These are phyloP conservation scores for Neurospora sp. DNA, from an alignment of 495 filamentous ascomycete genomes.

Conservation along the genomic window DNA sequence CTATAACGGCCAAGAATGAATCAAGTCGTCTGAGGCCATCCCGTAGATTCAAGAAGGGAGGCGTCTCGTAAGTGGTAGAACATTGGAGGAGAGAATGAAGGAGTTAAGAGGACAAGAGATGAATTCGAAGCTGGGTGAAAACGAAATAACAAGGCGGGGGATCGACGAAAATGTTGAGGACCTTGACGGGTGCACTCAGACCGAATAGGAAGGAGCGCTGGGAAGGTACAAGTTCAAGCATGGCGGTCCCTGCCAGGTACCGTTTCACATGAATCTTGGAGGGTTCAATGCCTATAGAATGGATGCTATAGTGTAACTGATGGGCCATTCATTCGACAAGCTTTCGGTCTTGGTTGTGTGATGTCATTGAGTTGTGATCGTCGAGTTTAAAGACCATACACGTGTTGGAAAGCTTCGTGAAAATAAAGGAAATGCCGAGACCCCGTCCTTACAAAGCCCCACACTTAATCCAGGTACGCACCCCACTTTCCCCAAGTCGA, in stretches of 20 bases:
- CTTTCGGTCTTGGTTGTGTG: too few species aligned
- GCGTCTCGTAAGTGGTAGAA: background rate
- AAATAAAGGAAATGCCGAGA: background rate
- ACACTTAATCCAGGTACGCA: background rate
- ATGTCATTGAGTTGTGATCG: background rate
- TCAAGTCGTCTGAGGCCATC: background rate
- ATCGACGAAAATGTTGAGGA: background rate
- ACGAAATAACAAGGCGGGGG: background rate
- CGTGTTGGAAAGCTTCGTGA: background rate
- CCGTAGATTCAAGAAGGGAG: background rate
- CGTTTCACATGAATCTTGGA: background rate
- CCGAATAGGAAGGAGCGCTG: background rate
- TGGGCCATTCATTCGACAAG: background rate
- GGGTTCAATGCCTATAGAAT: background rate
- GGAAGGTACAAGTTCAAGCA: background rate
- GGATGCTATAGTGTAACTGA: background rate
- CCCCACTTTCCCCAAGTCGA: background rate
- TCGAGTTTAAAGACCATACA: background rate
- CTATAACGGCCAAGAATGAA: background rate
- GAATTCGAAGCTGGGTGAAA: background rate
- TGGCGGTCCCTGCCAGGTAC: background rate
- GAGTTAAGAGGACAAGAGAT: background rate
- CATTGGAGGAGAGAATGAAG: background rate
- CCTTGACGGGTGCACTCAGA: background rate
- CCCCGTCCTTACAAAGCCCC: background rate